These are phyloP conservation scores for Neurospora sp. DNA, from an alignment of 495 filamentous ascomycete genomes.

Conservation along the genomic window DNA sequence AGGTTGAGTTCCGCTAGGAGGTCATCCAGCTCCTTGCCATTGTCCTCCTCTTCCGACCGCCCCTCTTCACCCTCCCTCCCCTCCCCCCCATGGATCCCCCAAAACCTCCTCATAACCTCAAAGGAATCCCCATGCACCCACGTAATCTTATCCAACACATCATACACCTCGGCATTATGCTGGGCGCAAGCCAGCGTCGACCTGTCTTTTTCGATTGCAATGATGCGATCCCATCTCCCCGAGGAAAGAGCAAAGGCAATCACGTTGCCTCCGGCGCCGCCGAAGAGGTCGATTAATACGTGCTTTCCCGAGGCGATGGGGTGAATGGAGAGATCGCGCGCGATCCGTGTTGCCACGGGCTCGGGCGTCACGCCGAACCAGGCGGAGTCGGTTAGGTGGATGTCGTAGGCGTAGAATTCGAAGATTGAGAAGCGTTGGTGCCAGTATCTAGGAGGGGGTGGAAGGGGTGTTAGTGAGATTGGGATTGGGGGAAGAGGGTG, in stretches of 20 bases:
- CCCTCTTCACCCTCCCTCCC: background rate
- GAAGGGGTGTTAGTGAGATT: background rate
- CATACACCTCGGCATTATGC: conserved; percentile 85
- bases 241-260: conserved; percentile 78
- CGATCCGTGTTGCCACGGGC: conserved; percentile 72
- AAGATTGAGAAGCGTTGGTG: conserved; percentile 78
- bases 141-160: conserved; percentile 61
- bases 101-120: conserved; percentile 25
- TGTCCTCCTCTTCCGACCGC: conserved; percentile 1
- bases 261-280: conserved; percentile 86
- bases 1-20: conserved; percentile 45
- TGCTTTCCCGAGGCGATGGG: conserved; percentile 25
- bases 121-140: conserved; percentile 85
- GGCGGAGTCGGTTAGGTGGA: conserved; percentile 82
- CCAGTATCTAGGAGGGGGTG: conserved; percentile 58
- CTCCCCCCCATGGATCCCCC: background rate
- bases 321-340: conserved; percentile 53
- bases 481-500: background rate
- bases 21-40: conserved; percentile 18
- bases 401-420: conserved; percentile 67
- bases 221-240: conserved; percentile 62
- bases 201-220: conserved; percentile 78
- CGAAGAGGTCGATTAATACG: conserved; percentile 77
- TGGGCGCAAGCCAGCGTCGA: conserved; percentile 75
- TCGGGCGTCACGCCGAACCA: conserved; percentile 98